Evolutionary conservation across 2,329 filamentous ascomycete genomes (phyloP).

Genomic region (Aspergillus tamarii): DNA sequence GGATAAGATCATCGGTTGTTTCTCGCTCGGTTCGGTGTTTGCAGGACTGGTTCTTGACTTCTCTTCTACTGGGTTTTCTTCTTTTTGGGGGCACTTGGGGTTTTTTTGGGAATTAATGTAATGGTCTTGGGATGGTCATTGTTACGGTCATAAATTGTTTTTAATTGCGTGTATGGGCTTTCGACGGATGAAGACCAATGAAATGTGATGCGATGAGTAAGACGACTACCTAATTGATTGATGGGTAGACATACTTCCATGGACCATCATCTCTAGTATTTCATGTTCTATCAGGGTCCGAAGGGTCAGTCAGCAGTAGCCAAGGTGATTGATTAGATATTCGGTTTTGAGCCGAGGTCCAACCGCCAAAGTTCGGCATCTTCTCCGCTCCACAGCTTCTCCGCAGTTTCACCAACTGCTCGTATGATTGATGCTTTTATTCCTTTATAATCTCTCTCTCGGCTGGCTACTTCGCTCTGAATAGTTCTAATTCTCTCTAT

Average conservation of each 20-base stretch:
- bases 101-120: constrained; percentile 1
- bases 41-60: constrained; percentile 18
- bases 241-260: too few species aligned
- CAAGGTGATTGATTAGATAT: not conserved
- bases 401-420: constrained; percentile 26
- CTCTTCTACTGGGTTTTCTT: constrained; percentile 10
- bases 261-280: too few species aligned
- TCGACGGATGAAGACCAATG: not conserved
- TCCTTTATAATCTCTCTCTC: constrained; percentile 10
- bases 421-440: constrained; percentile 10
- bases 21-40: not conserved
- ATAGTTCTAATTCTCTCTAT: not conserved
- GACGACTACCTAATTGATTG: not conserved
- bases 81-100: not conserved
- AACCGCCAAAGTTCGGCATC: constrained; percentile 26
- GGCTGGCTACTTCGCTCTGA: not conserved
- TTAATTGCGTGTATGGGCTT: not conserved
- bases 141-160: not conserved
- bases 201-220: not conserved
- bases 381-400: constrained; percentile 26
- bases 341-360: constrained; percentile 31
- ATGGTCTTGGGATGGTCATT: constrained; percentile 2
- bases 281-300: too few species aligned
- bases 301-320: too few species aligned
- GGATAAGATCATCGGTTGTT: constrained; percentile 5